Evolutionary conservation across 2,329 filamentous ascomycete species (phyloP).

Genomic region (Aspergillus felis): DNA sequence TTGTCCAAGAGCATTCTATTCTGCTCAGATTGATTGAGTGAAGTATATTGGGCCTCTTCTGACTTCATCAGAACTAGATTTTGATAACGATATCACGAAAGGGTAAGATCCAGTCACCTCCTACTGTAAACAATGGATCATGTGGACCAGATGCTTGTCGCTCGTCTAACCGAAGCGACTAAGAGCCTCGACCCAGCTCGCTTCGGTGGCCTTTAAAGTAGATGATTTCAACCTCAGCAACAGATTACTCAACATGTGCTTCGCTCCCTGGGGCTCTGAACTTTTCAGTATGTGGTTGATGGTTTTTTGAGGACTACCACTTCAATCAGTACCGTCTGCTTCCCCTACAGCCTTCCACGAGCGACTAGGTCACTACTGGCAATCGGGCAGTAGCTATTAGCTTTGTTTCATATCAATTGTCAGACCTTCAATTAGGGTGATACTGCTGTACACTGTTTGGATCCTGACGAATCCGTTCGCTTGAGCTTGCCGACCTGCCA

Average conservation of each 20-base stretch:
- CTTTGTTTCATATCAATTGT: background rate
- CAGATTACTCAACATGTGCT: background rate
- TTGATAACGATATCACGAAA: background rate
- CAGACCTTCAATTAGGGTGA: background rate
- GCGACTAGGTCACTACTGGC: too few relatives aligned
- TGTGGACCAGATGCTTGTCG: constrained; percentile 1
- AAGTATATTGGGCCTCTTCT: background rate
- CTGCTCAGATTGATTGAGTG: background rate
- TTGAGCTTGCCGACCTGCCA: background rate
- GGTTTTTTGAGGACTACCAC: background rate
- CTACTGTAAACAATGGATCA: background rate
- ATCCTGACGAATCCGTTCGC: too few relatives aligned
- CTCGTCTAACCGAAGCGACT: constrained; percentile 10
- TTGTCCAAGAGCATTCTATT: background rate
- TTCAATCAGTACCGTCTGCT: background rate
- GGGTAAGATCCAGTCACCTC: background rate
- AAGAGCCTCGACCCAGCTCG: constrained; percentile 4
- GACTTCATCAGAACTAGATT: background rate
- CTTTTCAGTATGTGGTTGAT: background rate
- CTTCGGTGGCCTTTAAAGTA: background rate
- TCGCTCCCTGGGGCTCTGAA: background rate
- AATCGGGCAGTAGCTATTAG: too few relatives aligned
- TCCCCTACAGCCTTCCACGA: too few relatives aligned
- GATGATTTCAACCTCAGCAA: background rate
- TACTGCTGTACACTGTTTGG: too few relatives aligned